A percentile compares a stretch with the other conserved stretches of the same genome.
Conservation (phyloP, 2,329 filamentous ascomycete species). For the Ceratocystis cubensis region DNA sequence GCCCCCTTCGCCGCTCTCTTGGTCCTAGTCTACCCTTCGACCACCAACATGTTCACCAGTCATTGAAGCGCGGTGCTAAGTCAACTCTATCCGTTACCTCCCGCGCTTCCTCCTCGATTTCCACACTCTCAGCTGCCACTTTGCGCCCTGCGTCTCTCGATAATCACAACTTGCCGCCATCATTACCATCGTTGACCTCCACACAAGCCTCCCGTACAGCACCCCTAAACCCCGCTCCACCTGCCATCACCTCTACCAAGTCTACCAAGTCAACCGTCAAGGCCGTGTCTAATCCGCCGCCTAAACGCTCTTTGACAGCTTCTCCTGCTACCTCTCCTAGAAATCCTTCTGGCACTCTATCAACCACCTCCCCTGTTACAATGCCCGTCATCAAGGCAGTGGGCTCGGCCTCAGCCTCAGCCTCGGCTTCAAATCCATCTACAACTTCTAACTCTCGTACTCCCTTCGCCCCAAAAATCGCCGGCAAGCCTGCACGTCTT, state of each 20-base stretch:
- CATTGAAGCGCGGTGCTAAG: constrained; percentile 14
- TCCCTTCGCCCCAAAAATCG: constrained; percentile 45
- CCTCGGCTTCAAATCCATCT: background rate
- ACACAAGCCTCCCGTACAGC: constrained; percentile 5
- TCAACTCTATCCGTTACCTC: constrained; percentile 1
- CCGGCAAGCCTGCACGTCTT: constrained; percentile 31
- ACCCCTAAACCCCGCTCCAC: background rate
- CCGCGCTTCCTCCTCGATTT: background rate
- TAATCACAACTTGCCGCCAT: background rate
- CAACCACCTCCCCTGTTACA: background rate
- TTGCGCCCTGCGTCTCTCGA: constrained; percentile 2
- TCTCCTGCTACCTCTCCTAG: too few relatives aligned
- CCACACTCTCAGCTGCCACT: background rate
- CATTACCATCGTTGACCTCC: background rate
- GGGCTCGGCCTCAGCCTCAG: constrained; percentile 11
- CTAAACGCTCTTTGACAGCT: background rate
- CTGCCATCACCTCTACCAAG: background rate
- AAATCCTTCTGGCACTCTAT: too few relatives aligned
- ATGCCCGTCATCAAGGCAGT: constrained; percentile 19
- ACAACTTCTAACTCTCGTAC: constrained; percentile 24
- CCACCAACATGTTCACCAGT: constrained; percentile 17
- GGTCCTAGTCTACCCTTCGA: background rate
- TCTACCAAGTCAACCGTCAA: background rate
- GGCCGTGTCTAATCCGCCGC: background rate
- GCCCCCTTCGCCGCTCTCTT: background rate